Percentiles rank a stretch among this genome's conserved stretches.
These are phyloP conservation scores for Phalaenopsis hybrid DNA, from an alignment of 116 monocot species.

Conservation along the genomic window DNA sequence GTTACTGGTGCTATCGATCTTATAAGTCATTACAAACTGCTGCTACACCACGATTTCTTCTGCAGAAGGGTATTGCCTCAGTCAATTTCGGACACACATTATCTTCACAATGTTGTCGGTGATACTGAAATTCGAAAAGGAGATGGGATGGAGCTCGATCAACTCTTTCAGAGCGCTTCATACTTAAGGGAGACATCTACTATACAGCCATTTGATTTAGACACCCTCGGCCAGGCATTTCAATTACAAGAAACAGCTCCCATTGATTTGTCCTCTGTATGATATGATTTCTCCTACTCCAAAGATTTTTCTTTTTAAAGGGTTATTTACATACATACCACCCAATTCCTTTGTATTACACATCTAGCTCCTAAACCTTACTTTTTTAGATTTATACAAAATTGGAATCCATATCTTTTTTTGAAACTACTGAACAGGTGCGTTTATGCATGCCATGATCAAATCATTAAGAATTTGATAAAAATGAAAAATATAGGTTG, in stretches of 20 bases:
- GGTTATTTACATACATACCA: no score
- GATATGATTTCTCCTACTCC: constrained; percentile 33
- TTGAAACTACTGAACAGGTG: no score
- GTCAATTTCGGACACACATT: constrained; percentile 83
- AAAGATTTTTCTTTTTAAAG: neutral
- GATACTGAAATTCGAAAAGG: constrained; percentile 87
- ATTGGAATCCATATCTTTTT: no score
- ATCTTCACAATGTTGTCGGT: constrained; percentile 85
- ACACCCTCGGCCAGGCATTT: constrained; percentile 70
- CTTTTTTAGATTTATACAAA: no score
- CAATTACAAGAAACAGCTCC: constrained; percentile 73
- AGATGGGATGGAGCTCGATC: constrained; percentile 85
- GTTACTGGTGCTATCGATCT: constrained; percentile 87
- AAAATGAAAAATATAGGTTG: no score
- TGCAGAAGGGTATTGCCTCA: constrained; percentile 62
- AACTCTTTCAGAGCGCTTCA: constrained; percentile 54
- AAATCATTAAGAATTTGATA: no score
- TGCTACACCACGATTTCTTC: constrained; percentile 78
- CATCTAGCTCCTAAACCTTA: no score
- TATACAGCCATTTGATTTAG: constrained; percentile 68
- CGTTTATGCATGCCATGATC: no score
- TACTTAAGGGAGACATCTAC: constrained; percentile 52
- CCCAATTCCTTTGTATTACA: no score
- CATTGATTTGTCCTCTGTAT: constrained; percentile 71
- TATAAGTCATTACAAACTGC: constrained; percentile 70